These are phyloP conservation scores for Arthrobotrys iridis DNA, from an alignment of 2,329 filamentous ascomycete genomes.

Conservation along the genomic window DNA sequence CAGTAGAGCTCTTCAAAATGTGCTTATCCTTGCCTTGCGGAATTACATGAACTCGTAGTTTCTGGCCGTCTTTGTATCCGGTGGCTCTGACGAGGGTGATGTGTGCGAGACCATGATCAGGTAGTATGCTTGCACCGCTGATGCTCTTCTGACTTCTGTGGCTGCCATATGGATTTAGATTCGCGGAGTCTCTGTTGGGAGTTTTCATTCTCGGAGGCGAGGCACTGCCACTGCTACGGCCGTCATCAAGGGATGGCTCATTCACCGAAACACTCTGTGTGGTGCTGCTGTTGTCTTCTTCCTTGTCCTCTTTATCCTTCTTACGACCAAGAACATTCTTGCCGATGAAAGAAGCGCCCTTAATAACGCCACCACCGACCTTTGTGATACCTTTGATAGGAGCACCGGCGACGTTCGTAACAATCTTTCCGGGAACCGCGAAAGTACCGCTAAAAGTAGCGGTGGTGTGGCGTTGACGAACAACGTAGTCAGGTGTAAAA, in stretches of 20 bases:
- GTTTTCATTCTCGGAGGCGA: constrained; percentile 51
- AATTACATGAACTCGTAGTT: constrained; percentile 77
- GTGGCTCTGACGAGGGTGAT: constrained; percentile 82
- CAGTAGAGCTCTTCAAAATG: constrained; percentile 90
- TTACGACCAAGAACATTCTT: constrained; percentile 79
- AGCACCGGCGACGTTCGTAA: constrained; percentile 80
- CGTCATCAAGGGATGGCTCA: constrained; percentile 26
- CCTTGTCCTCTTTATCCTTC: constrained; percentile 68
- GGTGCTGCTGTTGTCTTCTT: constrained; percentile 18
- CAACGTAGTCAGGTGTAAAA: constrained; percentile 93
- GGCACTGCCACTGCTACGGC: constrained; percentile 37
- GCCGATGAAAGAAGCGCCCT: constrained; percentile 88
- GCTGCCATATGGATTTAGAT: constrained; percentile 66
- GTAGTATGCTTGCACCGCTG: constrained; percentile 71
- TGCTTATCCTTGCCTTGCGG: constrained; percentile 73
- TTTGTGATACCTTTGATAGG: constrained; percentile 92
- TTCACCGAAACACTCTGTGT: constrained; percentile 28
- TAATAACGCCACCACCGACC: constrained; percentile 81
- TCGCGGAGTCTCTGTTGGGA: constrained; percentile 48
- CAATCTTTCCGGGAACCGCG: constrained; percentile 83
- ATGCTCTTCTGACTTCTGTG: constrained; percentile 64
- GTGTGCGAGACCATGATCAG: constrained; percentile 77
- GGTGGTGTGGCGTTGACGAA: constrained; percentile 84
- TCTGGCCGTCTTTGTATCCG: constrained; percentile 78
- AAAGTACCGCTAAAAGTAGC: constrained; percentile 94